Percentiles rank a stretch among this genome's conserved stretches.
phyloP scores from a whole-genome alignment of 2,329 filamentous ascomycete species.

The Calonectria leucothoes region DNA sequence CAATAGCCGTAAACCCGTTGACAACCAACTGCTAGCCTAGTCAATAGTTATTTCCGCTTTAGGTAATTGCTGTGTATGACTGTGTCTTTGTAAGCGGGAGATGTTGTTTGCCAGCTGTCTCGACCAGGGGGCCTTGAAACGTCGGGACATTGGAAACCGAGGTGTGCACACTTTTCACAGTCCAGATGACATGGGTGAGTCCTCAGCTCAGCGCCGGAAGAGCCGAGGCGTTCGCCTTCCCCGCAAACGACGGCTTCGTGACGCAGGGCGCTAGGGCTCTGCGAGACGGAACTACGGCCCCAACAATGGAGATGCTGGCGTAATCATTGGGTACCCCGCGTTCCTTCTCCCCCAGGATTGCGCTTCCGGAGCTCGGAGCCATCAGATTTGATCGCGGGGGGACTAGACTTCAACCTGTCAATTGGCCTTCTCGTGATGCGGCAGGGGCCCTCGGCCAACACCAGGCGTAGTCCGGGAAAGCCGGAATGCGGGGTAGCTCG shows the following conservation, averaged over 20 bases:
- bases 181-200: not conserved
- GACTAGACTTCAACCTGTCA: not conserved
- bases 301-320: not conserved
- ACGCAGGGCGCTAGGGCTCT: not conserved
- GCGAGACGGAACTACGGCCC: not conserved
- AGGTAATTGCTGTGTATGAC: not conserved
- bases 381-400: not conserved
- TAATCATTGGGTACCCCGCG: constrained; percentile 14
- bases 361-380: not conserved
- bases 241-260: not conserved
- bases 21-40: not conserved
- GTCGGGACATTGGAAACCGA: not conserved
- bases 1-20: not conserved
- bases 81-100: not conserved
- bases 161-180: not conserved
- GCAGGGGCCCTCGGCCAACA: not conserved
- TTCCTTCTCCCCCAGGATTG: constrained; percentile 5
- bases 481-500: constrained; percentile 15
- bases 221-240: not conserved
- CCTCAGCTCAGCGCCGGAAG: not conserved
- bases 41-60: not conserved
- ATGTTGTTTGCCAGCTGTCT: not conserved
- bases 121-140: not conserved
- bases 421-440: not conserved
- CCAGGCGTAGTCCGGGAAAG: not conserved